phyloP scores from a whole-genome alignment of 129 eudicot genomes.

The Solidago caesia region DNA sequence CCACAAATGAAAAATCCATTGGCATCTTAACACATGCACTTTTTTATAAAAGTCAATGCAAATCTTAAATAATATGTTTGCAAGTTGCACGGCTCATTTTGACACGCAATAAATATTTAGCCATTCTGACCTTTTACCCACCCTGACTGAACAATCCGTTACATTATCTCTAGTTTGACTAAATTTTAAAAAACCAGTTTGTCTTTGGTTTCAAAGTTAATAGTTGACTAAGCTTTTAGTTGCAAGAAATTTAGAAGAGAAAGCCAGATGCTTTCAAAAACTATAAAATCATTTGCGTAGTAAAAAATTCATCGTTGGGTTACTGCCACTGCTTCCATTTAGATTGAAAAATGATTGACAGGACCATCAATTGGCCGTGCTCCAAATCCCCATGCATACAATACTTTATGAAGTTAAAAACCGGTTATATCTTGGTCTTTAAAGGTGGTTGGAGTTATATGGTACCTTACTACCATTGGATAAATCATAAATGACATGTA shows the following conservation, averaged over 20 bases:
- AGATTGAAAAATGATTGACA: conserved; percentile 88
- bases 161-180: no score
- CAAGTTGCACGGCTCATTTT: neutral
- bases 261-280: neutral
- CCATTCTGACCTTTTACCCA: neutral
- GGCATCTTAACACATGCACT: no score
- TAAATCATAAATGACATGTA: neutral
- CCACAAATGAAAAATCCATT: no score
- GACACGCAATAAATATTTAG: neutral
- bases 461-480: neutral
- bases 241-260: conserved; percentile 8
- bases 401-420: neutral
- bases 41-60: no score
- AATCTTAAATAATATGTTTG: neutral
- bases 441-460: neutral
- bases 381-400: conserved; percentile 86
- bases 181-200: no score
- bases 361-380: conserved; percentile 97
- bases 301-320: conserved; percentile 27
- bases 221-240: neutral
- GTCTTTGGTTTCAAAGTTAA: neutral
- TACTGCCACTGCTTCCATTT: conserved; percentile 79
- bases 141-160: neutral
- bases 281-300: neutral
- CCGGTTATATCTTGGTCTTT: neutral